A percentile compares a stretch with the other conserved stretches of the same genome.
phyloP scores from a whole-genome alignment of 108 stramenopile genomes.

The Cylindrotheca closterium region DNA sequence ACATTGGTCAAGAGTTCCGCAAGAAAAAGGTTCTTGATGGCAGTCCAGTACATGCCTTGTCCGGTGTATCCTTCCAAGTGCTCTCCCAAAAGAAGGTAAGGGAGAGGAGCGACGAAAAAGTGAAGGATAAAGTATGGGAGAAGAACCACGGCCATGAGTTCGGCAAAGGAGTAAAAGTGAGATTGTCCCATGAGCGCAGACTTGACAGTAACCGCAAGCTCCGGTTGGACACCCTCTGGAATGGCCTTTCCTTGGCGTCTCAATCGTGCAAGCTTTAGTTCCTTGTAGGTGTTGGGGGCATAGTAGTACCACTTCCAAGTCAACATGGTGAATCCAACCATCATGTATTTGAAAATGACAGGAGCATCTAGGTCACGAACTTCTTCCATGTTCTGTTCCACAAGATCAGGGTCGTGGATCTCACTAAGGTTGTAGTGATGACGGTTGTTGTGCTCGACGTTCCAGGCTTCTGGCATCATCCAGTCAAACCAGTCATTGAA shows the following conservation, averaged over 20 bases:
- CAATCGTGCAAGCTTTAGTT: constrained; percentile 48
- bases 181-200: constrained; percentile 23
- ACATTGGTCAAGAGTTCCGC: constrained; percentile 70
- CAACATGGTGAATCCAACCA: constrained; percentile 26
- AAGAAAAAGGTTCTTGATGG: constrained; percentile 56
- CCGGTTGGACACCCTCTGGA: constrained; percentile 29
- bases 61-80: constrained; percentile 26
- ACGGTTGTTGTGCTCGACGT: constrained; percentile 65
- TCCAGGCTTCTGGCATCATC: constrained; percentile 85
- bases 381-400: constrained; percentile 51
- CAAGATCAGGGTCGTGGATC: constrained; percentile 61
- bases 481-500: constrained; percentile 78
- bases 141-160: constrained; percentile 49
- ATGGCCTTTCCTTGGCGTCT: constrained; percentile 32
- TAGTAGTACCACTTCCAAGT: constrained; percentile 80
- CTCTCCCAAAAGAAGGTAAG: constrained; percentile 38
- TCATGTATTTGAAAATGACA: constrained; percentile 40
- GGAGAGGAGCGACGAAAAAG: constrained; percentile 60
- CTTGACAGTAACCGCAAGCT: constrained; percentile 44
- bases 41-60: constrained; percentile 42
- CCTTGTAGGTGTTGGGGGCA: constrained; percentile 77
- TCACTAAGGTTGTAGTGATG: constrained; percentile 75
- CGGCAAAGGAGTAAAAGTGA: constrained; percentile 23
- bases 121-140: constrained; percentile 53
- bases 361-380: constrained; percentile 44